phyloP scores from a whole-genome alignment of 1,284 basidiomycete genomes.

The Limonomyces culmigenus region DNA sequence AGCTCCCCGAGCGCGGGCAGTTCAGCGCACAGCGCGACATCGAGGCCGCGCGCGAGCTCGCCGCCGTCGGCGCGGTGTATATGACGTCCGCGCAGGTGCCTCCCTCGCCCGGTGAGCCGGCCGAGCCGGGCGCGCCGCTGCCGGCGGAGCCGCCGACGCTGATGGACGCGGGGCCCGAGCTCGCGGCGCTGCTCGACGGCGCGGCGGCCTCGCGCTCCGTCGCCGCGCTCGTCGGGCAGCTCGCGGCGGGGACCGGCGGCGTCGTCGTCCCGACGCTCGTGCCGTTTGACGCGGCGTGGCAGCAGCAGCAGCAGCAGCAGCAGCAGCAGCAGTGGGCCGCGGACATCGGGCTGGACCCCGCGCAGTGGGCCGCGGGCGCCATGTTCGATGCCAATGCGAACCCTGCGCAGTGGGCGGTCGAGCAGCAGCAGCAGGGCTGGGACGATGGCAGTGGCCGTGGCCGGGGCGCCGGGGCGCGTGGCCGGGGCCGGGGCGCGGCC shows the following conservation, averaged over 20 bases:
- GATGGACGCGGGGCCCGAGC: constrained; percentile 41
- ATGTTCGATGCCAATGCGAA: no score
- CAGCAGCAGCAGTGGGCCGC: constrained; percentile 2
- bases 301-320: constrained; percentile 9
- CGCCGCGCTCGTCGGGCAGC: constrained; percentile 51
- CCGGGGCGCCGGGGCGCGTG: constrained; percentile 32
- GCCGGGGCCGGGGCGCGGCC: constrained; percentile 24
- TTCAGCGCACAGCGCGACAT: constrained; percentile 44
- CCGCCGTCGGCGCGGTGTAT: constrained; percentile 58
- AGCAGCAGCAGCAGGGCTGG: no score
- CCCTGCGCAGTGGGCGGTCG: no score
- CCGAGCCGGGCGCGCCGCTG: no score
- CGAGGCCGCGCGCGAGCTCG: constrained; percentile 63
- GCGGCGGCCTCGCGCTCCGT: constrained; percentile 27
- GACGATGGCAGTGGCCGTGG: constrained; percentile 23
- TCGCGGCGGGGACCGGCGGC: no score
- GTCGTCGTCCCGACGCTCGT: no score
- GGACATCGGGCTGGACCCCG: no score
- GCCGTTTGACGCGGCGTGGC: constrained; percentile 6
- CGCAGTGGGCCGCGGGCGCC: no score
- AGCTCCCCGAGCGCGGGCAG: constrained; percentile 35
- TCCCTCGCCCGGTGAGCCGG: constrained; percentile 58
- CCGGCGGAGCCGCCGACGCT: constrained; percentile 54
- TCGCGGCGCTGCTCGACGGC: constrained; percentile 22
- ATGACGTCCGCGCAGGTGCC: constrained; percentile 52